Percentiles rank a stretch among this genome's conserved stretches.
Conservation (phyloP, 495 filamentous ascomycete species). For the Trichodelitschia bisporula region DNA sequence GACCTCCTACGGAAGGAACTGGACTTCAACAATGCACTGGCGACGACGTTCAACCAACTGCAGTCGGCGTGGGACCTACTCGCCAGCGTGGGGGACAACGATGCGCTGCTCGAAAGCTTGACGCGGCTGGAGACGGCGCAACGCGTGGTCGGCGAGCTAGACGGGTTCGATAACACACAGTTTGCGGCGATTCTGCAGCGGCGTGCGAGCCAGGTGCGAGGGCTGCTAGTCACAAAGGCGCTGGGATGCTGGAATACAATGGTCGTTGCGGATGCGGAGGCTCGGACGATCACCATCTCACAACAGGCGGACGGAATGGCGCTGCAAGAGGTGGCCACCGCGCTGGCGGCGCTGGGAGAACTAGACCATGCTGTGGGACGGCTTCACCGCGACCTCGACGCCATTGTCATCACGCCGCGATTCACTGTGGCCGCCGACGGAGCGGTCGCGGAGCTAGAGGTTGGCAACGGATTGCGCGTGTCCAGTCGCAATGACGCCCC, state of each 20-base stretch:
- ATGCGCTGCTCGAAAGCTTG: conserved; percentile 11
- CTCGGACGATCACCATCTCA: conserved; percentile 8
- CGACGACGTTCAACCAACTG: conserved; percentile 20
- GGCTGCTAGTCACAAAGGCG: conserved; percentile 11
- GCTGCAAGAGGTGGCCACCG: conserved; percentile 9
- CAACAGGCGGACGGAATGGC: conserved; percentile 11
- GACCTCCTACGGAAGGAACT: conserved; percentile 49
- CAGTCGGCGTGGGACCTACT: conserved; percentile 14
- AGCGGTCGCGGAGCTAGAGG: conserved; percentile 5
- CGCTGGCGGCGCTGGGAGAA: conserved; percentile 10
- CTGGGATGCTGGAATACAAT: conserved; percentile 17
- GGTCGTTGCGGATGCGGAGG: conserved; percentile 10
- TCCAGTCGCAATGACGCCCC: too few species aligned
- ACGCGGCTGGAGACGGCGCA: conserved; percentile 1
- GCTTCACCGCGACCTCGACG: conserved; percentile 12
- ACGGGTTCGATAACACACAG: conserved; percentile 8
- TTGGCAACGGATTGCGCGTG: too few species aligned
- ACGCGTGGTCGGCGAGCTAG: conserved; percentile 17
- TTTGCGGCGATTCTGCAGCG: conserved; percentile 13
- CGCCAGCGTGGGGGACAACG: too few species aligned
- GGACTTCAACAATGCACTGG: conserved; percentile 44
- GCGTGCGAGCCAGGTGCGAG: conserved; percentile 11
- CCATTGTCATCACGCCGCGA: conserved; percentile 12
- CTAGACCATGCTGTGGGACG: conserved; percentile 9
- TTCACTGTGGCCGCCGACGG: conserved; percentile 6